These are phyloP conservation scores for Saturnispora sekii DNA, from an alignment of 805 yeast species.

Conservation along the genomic window DNA sequence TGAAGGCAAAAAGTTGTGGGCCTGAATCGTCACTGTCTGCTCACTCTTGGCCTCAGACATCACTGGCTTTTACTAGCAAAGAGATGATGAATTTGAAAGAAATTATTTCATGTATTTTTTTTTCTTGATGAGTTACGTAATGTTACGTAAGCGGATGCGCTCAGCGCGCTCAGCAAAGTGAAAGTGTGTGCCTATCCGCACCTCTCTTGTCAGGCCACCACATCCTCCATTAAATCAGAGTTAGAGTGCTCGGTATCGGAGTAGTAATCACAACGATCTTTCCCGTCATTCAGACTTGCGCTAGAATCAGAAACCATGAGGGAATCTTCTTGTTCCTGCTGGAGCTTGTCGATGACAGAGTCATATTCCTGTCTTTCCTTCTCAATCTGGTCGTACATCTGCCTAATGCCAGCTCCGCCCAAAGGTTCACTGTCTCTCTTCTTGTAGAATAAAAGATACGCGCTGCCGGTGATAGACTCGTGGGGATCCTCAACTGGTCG, in stretches of 20 bases:
- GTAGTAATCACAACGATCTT: background rate
- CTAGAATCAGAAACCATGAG: constrained; percentile 3
- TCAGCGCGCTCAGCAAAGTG: background rate
- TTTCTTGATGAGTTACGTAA: background rate
- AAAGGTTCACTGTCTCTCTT: constrained; percentile 34
- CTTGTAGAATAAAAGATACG: constrained; percentile 79
- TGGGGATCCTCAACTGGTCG: constrained; percentile 44
- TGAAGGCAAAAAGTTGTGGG: constrained; percentile 67
- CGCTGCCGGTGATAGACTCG: constrained; percentile 62
- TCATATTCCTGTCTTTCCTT: constrained; percentile 12
- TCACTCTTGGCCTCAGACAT: constrained; percentile 9
- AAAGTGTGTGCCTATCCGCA: too few relatives aligned
- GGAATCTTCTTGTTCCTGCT: background rate
- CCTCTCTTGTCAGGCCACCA: too few relatives aligned
- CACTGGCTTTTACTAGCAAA: background rate
- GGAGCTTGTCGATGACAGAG: constrained; percentile 2
- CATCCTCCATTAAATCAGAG: too few relatives aligned
- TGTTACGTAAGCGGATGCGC: too few relatives aligned
- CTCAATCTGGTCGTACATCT: constrained; percentile 33
- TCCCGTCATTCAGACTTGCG: background rate
- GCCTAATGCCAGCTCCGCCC: constrained; percentile 39
- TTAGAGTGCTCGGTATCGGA: background rate
- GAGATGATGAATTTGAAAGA: background rate
- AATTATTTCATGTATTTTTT: background rate
- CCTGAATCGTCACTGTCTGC: constrained; percentile 19